Percentiles rank a stretch among this genome's conserved stretches.
Evolutionary conservation across 352 stramenopile genomes (phyloP).

Genomic region (Globisporangium iwayamae): DNA sequence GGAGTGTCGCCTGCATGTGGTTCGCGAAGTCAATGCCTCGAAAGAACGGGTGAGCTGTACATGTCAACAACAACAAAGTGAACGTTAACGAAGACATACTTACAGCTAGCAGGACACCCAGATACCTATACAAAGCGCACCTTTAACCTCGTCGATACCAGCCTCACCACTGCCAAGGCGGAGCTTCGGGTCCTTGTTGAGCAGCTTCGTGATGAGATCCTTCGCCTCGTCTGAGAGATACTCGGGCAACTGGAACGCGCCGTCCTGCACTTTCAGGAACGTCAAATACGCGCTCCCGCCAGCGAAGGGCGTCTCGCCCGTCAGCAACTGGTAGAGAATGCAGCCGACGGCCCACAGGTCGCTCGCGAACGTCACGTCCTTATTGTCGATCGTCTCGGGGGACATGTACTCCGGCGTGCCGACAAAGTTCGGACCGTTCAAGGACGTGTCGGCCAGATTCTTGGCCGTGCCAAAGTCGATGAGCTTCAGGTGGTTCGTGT

Average conservation of each 20-base stretch:
- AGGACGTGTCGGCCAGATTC: constrained; percentile 44
- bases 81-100: neutral
- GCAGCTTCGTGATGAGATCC: constrained; percentile 56
- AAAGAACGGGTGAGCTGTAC: constrained; percentile 74
- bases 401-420: constrained; percentile 88
- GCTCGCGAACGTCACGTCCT: constrained; percentile 48
- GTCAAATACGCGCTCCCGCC: constrained; percentile 78
- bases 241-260: constrained; percentile 46
- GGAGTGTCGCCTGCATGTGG: constrained; percentile 44
- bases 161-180: constrained; percentile 29
- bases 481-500: constrained; percentile 60
- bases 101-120: neutral
- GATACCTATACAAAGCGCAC: constrained; percentile 21
- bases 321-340: constrained; percentile 74
- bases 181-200: constrained; percentile 38
- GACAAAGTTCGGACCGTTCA: constrained; percentile 87
- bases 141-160: constrained; percentile 57
- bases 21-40: constrained; percentile 54
- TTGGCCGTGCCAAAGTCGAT: constrained; percentile 88
- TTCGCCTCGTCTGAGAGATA: constrained; percentile 61
- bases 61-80: neutral
- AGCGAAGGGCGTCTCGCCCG: constrained; percentile 76
- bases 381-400: constrained; percentile 83
- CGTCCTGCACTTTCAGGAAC: constrained; percentile 70
- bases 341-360: constrained; percentile 81